A percentile compares a stretch with the other conserved stretches of the same genome.
Evolutionary conservation across 768 basidiomycete species (phyloP).

Genomic region (Gloeophyllum trabeum): DNA sequence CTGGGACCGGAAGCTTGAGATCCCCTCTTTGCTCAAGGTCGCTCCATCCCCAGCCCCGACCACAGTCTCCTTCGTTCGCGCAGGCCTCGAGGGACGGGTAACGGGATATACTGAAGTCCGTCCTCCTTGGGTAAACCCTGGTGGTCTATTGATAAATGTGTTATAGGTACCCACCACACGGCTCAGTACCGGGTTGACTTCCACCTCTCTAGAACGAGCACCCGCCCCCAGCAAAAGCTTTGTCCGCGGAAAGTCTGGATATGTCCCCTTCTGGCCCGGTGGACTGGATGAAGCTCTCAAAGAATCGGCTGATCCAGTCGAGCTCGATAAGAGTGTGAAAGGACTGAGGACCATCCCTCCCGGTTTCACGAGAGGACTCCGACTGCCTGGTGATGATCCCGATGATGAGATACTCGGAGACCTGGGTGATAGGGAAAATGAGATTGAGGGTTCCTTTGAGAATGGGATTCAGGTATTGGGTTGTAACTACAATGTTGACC

Average conservation of each 20-base stretch:
- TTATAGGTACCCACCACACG: conserved; percentile 42
- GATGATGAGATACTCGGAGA: conserved; percentile 31
- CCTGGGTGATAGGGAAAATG: conserved; percentile 13
- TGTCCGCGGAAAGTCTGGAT: conserved; percentile 87
- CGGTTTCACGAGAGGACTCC: conserved; percentile 72
- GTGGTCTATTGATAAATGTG: conserved; percentile 1
- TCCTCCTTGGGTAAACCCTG: not conserved
- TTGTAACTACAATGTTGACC: no score
- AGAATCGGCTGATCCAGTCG: conserved; percentile 16
- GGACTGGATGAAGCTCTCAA: conserved; percentile 61
- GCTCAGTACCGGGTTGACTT: conserved; percentile 62
- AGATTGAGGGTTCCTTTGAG: no score
- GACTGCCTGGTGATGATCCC: conserved; percentile 46
- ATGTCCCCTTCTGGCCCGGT: conserved; percentile 92
- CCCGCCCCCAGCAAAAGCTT: conserved; percentile 74
- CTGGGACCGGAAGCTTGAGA: conserved; percentile 53
- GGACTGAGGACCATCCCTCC: conserved; percentile 65
- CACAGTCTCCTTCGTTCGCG: conserved; percentile 56
- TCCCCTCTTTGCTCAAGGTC: conserved; percentile 52
- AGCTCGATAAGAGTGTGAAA: conserved; percentile 25
- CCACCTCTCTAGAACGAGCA: conserved; percentile 76
- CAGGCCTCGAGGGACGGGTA: conserved; percentile 71
- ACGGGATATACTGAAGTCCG: conserved; percentile 71
- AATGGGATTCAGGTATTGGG: no score
- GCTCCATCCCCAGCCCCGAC: conserved; percentile 71